phyloP scores from a whole-genome alignment of 1,284 basidiomycete species.

The Sanguinoderma infundibulare region DNA sequence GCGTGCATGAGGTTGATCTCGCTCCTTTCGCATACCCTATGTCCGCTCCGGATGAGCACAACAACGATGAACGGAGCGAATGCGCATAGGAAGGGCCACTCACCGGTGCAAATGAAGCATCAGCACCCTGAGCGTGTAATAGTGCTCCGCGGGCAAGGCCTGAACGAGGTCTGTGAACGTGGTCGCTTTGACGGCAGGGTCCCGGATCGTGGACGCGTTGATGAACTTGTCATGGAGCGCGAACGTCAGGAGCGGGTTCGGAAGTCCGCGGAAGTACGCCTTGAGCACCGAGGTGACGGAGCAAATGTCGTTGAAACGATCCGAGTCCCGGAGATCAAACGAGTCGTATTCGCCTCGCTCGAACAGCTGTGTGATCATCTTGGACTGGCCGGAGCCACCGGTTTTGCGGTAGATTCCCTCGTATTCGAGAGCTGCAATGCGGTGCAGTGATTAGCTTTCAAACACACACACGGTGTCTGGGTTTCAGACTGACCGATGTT shows the following conservation, averaged over 20 bases:
- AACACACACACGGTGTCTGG: too few species aligned
- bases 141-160: slow-evolving; percentile 87
- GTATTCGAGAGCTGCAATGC: slow-evolving; percentile 76
- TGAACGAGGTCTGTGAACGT: slow-evolving; percentile 74
- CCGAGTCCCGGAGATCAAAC: slow-evolving; percentile 88
- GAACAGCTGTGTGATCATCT: slow-evolving; percentile 93
- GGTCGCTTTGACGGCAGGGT: slow-evolving; percentile 62
- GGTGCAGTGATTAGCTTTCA: background rate
- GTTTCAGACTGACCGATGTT: slow-evolving; percentile 61
- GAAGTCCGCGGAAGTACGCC: slow-evolving; percentile 93
- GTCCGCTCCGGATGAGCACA: background rate
- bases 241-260: slow-evolving; percentile 89
- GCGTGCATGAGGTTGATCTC: slow-evolving; percentile 93
- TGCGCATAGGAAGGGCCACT: slow-evolving; percentile 28
- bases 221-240: slow-evolving; percentile 93
- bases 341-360: slow-evolving; percentile 88
- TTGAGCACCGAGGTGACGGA: slow-evolving; percentile 97
- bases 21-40: slow-evolving; percentile 70
- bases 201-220: slow-evolving; percentile 71
- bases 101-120: slow-evolving; percentile 90
- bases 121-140: slow-evolving; percentile 81
- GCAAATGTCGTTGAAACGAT: slow-evolving; percentile 96
- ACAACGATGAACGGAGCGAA: background rate
- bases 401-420: slow-evolving; percentile 98
- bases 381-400: slow-evolving; percentile 91